Percentiles rank a stretch among this genome's conserved stretches.
These are phyloP conservation scores for Stephanodiscus triporus DNA, from an alignment of 108 stramenopile species.

Conservation along the genomic window DNA sequence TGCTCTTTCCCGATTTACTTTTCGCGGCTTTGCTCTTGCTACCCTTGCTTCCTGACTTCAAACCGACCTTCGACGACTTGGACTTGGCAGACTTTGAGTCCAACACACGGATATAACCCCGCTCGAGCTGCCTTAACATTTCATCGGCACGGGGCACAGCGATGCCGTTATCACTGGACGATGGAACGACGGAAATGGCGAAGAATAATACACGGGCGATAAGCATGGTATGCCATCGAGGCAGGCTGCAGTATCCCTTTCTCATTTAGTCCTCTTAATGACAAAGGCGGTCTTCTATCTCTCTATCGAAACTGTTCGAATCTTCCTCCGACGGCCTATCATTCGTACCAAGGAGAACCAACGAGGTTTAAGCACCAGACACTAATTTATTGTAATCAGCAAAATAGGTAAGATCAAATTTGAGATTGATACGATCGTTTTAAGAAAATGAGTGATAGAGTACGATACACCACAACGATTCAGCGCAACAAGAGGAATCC, in stretches of 20 bases:
- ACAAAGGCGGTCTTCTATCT: too few relatives aligned
- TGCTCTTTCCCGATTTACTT: constrained; percentile 16
- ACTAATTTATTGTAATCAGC: too few relatives aligned
- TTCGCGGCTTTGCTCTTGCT: constrained; percentile 13
- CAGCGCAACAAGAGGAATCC: too few relatives aligned
- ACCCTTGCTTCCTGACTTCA: neutral
- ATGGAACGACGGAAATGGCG: neutral
- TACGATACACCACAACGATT: too few relatives aligned
- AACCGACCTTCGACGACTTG: neutral
- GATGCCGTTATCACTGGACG: neutral
- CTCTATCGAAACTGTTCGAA: too few relatives aligned
- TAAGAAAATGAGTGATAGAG: too few relatives aligned
- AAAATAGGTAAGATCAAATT: too few relatives aligned
- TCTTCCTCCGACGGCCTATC: too few relatives aligned
- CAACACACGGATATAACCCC: neutral
- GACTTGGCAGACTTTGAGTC: constrained; percentile 1
- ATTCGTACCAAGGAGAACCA: too few relatives aligned
- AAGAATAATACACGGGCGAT: neutral
- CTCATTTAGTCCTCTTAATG: neutral
- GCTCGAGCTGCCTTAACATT: neutral
- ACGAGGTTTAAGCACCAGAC: too few relatives aligned
- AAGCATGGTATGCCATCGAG: neutral
- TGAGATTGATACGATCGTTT: too few relatives aligned
- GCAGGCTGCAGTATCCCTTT: neutral
- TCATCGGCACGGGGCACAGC: neutral